phyloP scores from a whole-genome alignment of 257 asterid genomes.

The Gentiana macrophylla region DNA sequence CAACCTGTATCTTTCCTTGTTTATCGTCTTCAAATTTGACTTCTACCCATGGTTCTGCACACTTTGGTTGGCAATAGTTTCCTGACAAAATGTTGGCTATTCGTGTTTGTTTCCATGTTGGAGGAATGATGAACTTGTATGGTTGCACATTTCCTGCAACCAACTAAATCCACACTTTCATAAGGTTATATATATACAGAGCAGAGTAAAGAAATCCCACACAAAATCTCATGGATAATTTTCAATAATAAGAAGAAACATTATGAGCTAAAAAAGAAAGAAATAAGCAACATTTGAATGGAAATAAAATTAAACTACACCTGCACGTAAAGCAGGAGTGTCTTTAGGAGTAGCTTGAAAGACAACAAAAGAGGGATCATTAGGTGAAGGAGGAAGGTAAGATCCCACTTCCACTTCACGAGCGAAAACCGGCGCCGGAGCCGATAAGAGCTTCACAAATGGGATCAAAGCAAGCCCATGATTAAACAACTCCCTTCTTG shows the following conservation, averaged over 20 bases:
- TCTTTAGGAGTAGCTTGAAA: slow-evolving; percentile 75
- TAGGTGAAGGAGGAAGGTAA: slow-evolving; percentile 64
- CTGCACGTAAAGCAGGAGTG: slow-evolving; percentile 99
- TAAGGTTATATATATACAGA: slow-evolving; percentile 35
- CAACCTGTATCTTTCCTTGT: slow-evolving; percentile 87
- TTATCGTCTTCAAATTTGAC: slow-evolving; percentile 81
- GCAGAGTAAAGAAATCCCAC: too few relatives aligned
- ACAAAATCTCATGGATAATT: background rate
- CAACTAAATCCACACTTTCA: slow-evolving; percentile 71
- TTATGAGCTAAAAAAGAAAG: background rate
- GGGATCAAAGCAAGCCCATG: slow-evolving; percentile 39
- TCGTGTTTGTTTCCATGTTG: slow-evolving; percentile 85
- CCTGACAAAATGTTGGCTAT: slow-evolving; percentile 92
- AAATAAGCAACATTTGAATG: background rate
- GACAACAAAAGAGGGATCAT: slow-evolving; percentile 72
- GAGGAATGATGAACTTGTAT: slow-evolving; percentile 83
- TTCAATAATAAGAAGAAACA: background rate
- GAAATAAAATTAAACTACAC: slow-evolving; percentile 18
- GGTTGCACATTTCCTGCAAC: slow-evolving; percentile 97
- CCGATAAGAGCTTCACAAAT: slow-evolving; percentile 17
- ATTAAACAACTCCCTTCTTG: slow-evolving; percentile 50
- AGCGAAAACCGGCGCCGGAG: slow-evolving; percentile 44
- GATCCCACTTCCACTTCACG: slow-evolving; percentile 84
- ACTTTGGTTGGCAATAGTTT: slow-evolving; percentile 97
- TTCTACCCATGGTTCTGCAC: slow-evolving; percentile 99